A percentile compares a stretch with the other conserved stretches of the same genome.
Conservation (phyloP, 805 yeast species). For the Ogataea corticis region DNA sequence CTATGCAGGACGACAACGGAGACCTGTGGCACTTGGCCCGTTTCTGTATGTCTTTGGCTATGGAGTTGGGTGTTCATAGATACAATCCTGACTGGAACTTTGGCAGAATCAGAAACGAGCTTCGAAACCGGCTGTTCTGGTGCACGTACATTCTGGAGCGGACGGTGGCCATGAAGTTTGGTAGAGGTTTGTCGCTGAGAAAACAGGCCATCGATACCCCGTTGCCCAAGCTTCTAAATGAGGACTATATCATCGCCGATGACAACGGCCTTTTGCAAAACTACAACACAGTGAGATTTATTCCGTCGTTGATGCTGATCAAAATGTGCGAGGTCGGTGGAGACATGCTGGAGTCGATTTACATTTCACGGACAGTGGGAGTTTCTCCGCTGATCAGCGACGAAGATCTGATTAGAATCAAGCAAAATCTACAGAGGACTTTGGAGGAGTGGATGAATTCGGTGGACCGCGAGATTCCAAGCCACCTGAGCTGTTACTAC, state of each 20-base stretch:
- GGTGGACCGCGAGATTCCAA: slow-evolving; percentile 22
- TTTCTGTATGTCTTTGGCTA: slow-evolving; percentile 29
- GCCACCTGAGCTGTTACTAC: slow-evolving; percentile 15
- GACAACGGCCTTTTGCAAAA: slow-evolving; percentile 1
- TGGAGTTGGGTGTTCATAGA: slow-evolving; percentile 30
- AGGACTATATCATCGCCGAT: slow-evolving; percentile 18
- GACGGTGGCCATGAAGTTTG: slow-evolving; percentile 28
- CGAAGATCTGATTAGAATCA: slow-evolving; percentile 15
- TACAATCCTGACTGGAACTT: slow-evolving; percentile 30
- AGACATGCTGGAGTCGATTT: slow-evolving; percentile 26
- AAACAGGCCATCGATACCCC: slow-evolving; percentile 31
- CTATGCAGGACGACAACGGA: slow-evolving; percentile 27
- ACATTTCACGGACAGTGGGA: slow-evolving; percentile 27
- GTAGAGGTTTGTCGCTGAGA: slow-evolving; percentile 27
- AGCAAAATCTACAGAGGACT: slow-evolving; percentile 13
- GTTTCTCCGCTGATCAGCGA: slow-evolving; percentile 20
- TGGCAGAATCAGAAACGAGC: slow-evolving; percentile 23
- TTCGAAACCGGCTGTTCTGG: slow-evolving; percentile 29
- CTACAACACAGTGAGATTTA: slow-evolving; percentile 21
- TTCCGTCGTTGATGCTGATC: slow-evolving; percentile 21
- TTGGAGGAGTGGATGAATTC: slow-evolving; percentile 23
- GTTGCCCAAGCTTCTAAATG: slow-evolving; percentile 21
- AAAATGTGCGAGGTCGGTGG: slow-evolving; percentile 25
- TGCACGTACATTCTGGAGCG: slow-evolving; percentile 26
- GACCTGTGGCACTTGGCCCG: slow-evolving; percentile 29